A percentile compares a stretch with the other conserved stretches of the same genome.
Conservation (phyloP, 768 basidiomycete genomes). For the Postia placenta region DNA sequence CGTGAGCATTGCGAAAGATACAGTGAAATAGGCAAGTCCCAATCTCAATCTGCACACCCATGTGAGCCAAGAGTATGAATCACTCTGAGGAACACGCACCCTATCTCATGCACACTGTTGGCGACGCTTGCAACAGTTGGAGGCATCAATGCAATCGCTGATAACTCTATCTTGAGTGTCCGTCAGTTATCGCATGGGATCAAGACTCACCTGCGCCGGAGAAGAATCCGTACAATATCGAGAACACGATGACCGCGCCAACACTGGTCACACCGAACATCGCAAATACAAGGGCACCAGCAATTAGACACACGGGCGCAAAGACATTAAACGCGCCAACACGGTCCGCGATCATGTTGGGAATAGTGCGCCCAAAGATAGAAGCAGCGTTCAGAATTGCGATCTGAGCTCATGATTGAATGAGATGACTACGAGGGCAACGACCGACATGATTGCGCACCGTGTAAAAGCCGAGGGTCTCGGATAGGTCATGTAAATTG, state of each 20-base stretch:
- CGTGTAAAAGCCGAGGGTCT: constrained; percentile 13
- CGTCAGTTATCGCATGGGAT: background rate
- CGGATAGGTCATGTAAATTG: constrained; percentile 8
- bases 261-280: constrained; percentile 30
- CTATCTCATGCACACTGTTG: constrained; percentile 8
- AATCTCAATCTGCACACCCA: constrained; percentile 17
- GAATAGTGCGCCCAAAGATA: constrained; percentile 48
- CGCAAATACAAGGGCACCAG: constrained; percentile 32
- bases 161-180: too few species aligned
- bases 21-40: constrained; percentile 17
- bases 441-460: constrained; percentile 3
- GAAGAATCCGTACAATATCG: constrained; percentile 40
- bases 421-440: background rate
- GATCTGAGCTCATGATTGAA: constrained; percentile 27
- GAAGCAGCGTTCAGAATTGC: constrained; percentile 49
- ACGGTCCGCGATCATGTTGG: constrained; percentile 46
- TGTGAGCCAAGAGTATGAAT: background rate
- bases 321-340: constrained; percentile 42
- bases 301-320: constrained; percentile 25
- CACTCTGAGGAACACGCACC: constrained; percentile 4
- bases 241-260: constrained; percentile 32
- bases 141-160: constrained; percentile 11
- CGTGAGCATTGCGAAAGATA: constrained; percentile 15
- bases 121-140: constrained; percentile 10
- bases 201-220: constrained; percentile 32